Evolutionary conservation across 2,329 filamentous ascomycete genomes (phyloP).

Genomic region (Fusarium sp.): DNA sequence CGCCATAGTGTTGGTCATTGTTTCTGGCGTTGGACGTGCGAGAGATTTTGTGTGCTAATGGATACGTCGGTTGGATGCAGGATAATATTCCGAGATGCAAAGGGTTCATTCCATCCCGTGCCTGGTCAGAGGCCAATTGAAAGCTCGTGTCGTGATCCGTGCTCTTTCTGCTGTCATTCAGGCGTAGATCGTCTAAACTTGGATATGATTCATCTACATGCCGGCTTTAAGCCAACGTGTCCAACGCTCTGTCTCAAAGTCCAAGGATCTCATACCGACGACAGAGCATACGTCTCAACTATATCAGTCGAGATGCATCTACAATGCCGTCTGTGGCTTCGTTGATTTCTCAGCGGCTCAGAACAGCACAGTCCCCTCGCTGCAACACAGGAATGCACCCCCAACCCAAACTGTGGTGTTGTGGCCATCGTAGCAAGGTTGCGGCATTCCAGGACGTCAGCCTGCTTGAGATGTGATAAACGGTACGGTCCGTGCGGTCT

Average conservation of each 20-base stretch:
- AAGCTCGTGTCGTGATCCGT: not conserved
- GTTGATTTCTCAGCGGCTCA: slow-evolving; percentile 4
- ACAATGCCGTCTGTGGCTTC: slow-evolving; percentile 17
- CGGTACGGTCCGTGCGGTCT: slow-evolving; percentile 37
- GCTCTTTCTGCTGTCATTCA: not conserved
- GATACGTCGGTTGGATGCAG: not conserved
- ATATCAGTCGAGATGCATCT: slow-evolving; percentile 27
- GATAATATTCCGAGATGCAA: not conserved
- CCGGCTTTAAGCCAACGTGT: slow-evolving; percentile 13
- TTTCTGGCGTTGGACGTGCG: slow-evolving; percentile 18
- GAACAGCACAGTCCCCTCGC: not conserved
- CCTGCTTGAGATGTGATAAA: slow-evolving; percentile 16
- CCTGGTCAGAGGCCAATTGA: slow-evolving; percentile 18
- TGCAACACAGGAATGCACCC: slow-evolving; percentile 29
- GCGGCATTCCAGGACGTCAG: slow-evolving; percentile 24
- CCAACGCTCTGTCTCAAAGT: slow-evolving; percentile 3
- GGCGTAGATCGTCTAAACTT: not conserved
- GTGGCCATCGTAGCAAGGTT: slow-evolving; percentile 17
- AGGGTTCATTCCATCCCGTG: not conserved
- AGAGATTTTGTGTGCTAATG: not conserved
- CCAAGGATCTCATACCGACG: slow-evolving; percentile 4
- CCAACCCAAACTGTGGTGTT: slow-evolving; percentile 23
- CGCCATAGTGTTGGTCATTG: slow-evolving; percentile 4
- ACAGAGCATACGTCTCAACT: not conserved
- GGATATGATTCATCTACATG: slow-evolving; percentile 13